Base-by-base conservation (phyloP, 2,329 filamentous ascomycete species). In the Zymoseptoria ardabiliae region DNA sequence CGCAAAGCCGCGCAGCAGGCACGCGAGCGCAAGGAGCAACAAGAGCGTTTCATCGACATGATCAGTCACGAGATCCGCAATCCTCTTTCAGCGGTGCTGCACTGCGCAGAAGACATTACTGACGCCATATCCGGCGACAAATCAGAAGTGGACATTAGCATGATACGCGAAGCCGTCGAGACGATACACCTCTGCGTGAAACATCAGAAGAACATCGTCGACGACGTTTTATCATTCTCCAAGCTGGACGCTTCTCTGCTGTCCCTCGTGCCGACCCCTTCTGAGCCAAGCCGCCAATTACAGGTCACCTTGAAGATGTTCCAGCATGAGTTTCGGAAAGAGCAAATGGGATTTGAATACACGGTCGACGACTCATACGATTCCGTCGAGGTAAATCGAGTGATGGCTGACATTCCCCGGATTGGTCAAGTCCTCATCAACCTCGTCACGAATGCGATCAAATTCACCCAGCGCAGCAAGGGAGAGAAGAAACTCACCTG, bases 31-130 rank as follows among this genome's bases (percentile, higher is more conserved):
- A 78, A 78, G 53, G 71, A 75, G 55, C 76, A 78, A 56, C 77
- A 78, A 57, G 76, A 78, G 63, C 64, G 75, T 0, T 79, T 79
- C 62, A 78, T 78, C 23, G 76, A 78, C 59, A 77, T 77, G 75
- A 75, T 77, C 23, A 56, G 68, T 5, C 74, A 77, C 49, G 75
- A 78, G 56, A 70, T 72, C 51, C 66, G 71, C 1, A 74, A 74
- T 41, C 72, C 72, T 0, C 65, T 74, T 2, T 70, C 65, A 3
- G 71, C 71, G 3, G 73, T 79, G 1, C 59, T 78, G 17, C 76
- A 78, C 61, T 70, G 76, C 23, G 73, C 75, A 0, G 76, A 78
- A 61, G 75, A 78, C 57, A 75, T 78, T 8, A 73, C 72, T 35
- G 68, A 69, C 17, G 66, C 68, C 1, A 61, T 66, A 22, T 25